phyloP scores from a whole-genome alignment of 257 asterid species.

The Ligustrum vulgare region DNA sequence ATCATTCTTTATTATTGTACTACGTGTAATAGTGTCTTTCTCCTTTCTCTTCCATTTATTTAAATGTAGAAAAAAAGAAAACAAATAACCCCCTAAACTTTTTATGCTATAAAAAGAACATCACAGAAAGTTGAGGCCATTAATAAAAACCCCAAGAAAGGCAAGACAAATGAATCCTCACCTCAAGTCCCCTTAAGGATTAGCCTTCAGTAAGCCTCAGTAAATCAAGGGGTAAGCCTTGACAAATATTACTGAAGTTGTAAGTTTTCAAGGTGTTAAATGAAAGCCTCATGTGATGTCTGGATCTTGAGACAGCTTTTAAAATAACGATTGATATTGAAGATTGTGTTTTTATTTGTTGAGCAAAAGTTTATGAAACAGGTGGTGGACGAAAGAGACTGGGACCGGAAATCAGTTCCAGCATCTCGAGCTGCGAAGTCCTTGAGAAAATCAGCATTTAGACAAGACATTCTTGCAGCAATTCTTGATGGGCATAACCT shows the following conservation, averaged over 20 bases:
- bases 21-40: neutral
- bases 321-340: neutral
- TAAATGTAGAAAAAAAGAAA: neutral
- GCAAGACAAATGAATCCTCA: slow-evolving; percentile 17
- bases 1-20: neutral
- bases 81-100: neutral
- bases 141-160: neutral
- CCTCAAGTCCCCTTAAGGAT: neutral
- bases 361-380: slow-evolving; percentile 28
- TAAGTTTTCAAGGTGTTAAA: neutral
- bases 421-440: slow-evolving; percentile 58
- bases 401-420: slow-evolving; percentile 52
- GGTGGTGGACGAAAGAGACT: slow-evolving; percentile 60
- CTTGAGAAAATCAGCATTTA: slow-evolving; percentile 51
- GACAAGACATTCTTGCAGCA: slow-evolving; percentile 57
- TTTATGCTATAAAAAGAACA: neutral
- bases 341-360: neutral
- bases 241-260: neutral
- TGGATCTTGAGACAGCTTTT: neutral
- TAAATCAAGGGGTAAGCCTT: neutral
- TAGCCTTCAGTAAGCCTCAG: neutral
- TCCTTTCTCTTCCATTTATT: neutral
- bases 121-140: neutral
- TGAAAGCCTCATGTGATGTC: neutral
- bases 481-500: slow-evolving; percentile 57